Conservation (phyloP, 2,329 filamentous ascomycete genomes). For the Aspergillus sp. region DNA sequence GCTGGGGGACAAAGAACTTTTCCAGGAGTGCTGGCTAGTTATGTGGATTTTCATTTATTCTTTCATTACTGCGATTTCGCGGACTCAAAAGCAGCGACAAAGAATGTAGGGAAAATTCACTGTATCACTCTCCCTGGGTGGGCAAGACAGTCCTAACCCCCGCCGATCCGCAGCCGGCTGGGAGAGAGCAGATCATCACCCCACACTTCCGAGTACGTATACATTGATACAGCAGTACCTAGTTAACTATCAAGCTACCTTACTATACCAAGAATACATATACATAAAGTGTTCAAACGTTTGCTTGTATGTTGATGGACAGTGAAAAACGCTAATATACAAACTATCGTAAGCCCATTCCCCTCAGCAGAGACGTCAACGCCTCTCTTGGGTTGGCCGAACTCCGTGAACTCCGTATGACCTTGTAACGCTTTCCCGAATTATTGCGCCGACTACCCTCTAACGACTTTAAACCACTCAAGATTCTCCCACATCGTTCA, state of each 20-base stretch:
- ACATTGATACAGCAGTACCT: no score
- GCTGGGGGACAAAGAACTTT: no score
- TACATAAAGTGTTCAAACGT: background rate
- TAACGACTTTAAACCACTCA: conserved; percentile 28
- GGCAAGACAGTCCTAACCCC: no score
- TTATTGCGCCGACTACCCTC: conserved; percentile 33
- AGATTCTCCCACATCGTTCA: conserved; percentile 30
- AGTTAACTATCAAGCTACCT: no score
- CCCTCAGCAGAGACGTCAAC: conserved; percentile 31
- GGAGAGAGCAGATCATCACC: background rate
- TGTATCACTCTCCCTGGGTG: no score
- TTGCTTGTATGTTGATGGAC: background rate
- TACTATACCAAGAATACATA: no score
- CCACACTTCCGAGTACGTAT: no score
- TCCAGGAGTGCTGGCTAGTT: background rate
- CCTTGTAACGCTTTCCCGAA: conserved; percentile 34
- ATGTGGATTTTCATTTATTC: background rate
- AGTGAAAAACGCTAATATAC: conserved; percentile 6
- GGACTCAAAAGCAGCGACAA: no score
- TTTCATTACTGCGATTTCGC: background rate
- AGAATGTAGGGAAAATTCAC: no score
- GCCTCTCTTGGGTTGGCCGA: conserved; percentile 28
- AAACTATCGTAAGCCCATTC: conserved; percentile 22
- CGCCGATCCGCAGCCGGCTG: background rate
- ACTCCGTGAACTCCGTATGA: conserved; percentile 44